These are phyloP conservation scores for Iris pallida DNA, from an alignment of 116 monocot genomes.

Conservation along the genomic window DNA sequence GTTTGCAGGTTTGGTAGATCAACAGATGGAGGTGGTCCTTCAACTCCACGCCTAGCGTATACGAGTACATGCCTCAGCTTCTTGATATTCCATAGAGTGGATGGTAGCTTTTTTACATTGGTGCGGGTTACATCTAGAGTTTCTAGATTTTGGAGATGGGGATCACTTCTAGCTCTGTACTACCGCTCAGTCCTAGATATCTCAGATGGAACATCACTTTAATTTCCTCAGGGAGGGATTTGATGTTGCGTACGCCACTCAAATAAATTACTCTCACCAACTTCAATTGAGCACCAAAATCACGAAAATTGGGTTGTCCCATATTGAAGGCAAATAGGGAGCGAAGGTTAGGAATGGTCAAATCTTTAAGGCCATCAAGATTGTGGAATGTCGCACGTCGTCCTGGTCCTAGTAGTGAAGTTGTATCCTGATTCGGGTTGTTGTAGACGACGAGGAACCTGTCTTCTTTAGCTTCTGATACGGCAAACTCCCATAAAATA, in stretches of 20 bases:
- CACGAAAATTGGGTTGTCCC: not conserved
- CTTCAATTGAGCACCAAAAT: conserved; percentile 7
- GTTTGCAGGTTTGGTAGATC: conserved; percentile 4
- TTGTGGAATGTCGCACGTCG: not conserved
- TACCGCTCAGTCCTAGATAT: conserved; percentile 13
- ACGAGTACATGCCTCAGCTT: conserved; percentile 8
- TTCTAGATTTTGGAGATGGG: conserved; percentile 20
- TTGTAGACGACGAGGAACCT: conserved; percentile 8
- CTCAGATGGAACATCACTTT: conserved; percentile 15
- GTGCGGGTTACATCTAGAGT: conserved; percentile 34
- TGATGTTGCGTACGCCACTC: not conserved
- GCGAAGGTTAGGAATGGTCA: too few relatives aligned
- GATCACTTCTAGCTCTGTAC: not conserved
- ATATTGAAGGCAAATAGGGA: too few relatives aligned
- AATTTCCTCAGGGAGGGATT: conserved; percentile 10
- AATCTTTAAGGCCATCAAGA: not conserved
- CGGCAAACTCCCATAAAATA: not conserved
- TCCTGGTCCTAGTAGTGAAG: too few relatives aligned
- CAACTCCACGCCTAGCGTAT: not conserved
- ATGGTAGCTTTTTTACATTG: conserved; percentile 6
- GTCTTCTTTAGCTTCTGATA: conserved; percentile 7
- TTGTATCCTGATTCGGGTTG: not conserved
- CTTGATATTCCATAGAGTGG: not conserved
- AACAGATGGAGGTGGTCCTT: not conserved
- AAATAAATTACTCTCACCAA: conserved; percentile 23